Conservation (phyloP, 148 eudicot species). For the Hydrangea macrophylla region DNA sequence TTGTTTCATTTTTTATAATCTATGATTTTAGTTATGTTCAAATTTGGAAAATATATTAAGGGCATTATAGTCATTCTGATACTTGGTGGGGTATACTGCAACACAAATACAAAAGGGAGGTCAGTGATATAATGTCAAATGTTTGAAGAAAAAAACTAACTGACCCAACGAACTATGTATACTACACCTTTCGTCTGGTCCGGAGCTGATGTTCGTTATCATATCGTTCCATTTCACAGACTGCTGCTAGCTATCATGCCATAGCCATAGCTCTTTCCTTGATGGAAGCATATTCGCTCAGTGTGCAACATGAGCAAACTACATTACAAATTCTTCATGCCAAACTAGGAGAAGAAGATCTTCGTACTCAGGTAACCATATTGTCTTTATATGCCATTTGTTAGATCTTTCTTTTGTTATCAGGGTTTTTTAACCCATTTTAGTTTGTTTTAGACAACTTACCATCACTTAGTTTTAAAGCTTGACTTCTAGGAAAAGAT, state of each 20-base stretch:
- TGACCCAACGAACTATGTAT: no score
- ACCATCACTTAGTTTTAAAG: background rate
- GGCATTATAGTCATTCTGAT: no score
- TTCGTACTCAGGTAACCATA: conserved; percentile 84
- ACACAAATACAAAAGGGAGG: no score
- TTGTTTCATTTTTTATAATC: no score
- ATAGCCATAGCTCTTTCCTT: conserved; percentile 98
- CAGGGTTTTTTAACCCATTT: background rate
- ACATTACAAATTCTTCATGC: conserved; percentile 92
- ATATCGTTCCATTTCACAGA: conserved; percentile 40
- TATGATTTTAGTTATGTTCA: no score
- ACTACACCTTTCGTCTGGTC: no score
- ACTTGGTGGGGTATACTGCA: no score
- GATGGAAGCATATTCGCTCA: conserved; percentile 98
- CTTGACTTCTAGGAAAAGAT: background rate
- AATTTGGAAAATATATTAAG: no score
- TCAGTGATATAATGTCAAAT: no score
- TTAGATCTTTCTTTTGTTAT: conserved; percentile 1
- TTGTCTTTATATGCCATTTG: background rate
- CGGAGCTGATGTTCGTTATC: background rate
- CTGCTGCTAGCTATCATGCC: conserved; percentile 99
- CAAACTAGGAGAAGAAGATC: conserved; percentile 93
- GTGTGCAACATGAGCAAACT: conserved; percentile 98
- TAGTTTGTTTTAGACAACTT: no score
- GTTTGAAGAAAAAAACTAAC: no score